These are phyloP conservation scores for Rutidosis leptorrhynchoides DNA, from an alignment of 129 eudicot genomes.

Conservation along the genomic window DNA sequence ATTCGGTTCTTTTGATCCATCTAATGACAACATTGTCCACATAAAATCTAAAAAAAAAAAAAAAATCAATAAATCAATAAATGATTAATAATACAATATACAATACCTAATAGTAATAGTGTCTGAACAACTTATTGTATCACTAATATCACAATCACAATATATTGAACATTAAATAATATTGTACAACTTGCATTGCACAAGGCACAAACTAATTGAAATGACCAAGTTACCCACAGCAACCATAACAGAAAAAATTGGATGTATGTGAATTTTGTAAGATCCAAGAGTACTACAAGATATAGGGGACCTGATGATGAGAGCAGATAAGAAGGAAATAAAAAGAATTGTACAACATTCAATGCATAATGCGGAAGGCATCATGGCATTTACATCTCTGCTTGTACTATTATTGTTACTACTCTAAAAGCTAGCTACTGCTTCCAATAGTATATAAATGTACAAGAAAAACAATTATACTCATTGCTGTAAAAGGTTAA, in stretches of 20 bases:
- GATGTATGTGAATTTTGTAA: neutral
- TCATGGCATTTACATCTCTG: neutral
- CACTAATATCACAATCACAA: neutral
- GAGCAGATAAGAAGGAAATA: neutral
- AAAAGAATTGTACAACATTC: slow-evolving; percentile 17
- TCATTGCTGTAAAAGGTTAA: slow-evolving; percentile 11
- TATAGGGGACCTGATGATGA: slow-evolving; percentile 9
- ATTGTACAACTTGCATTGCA: neutral
- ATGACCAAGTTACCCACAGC: slow-evolving; percentile 6
- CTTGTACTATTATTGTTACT: neutral
- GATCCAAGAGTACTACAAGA: neutral
- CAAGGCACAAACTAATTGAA: neutral
- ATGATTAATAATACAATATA: neutral
- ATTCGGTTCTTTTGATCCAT: slow-evolving; percentile 65
- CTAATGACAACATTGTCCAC: slow-evolving; percentile 75
- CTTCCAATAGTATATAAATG: neutral
- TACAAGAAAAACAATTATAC: slow-evolving; percentile 18
- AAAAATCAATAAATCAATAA: neutral
- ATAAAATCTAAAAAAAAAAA: slow-evolving; percentile 54
- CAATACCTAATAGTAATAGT: too few species aligned
- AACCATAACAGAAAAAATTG: neutral
- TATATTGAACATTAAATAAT: too few species aligned
- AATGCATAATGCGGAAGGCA: neutral
- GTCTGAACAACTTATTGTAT: too few species aligned
- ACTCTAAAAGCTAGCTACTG: neutral